Base-by-base conservation (phyloP, 2,329 filamentous ascomycete genomes). In the Aspergillus amoenus region DNA sequence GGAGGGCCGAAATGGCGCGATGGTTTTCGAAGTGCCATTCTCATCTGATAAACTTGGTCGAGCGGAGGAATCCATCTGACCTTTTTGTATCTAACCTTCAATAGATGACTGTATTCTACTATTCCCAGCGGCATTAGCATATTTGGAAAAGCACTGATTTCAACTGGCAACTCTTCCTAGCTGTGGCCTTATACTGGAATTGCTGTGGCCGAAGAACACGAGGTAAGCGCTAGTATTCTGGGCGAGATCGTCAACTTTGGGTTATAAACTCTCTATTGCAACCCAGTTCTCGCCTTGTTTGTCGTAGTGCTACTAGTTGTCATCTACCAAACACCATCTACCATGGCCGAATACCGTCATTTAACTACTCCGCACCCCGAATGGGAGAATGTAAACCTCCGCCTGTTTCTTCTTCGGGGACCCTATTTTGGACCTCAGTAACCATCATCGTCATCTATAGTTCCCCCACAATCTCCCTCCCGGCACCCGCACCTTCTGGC, bases 11-110 rank as follows among this genome's bases (percentile, higher is more conserved):
- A 97, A 96, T 70, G 90, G 91, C 6, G 90, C 89, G n/a, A 84
- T 94, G 22, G 83, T 97, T 9, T 95, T 96, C 70, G 92, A 96
- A 71, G 84, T 97, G 34, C 84, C 89, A 0, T 75, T 78, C 46
- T 60, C 62, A 49, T 64, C 70, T 37, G 46, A 52, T 39, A 56
- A 60, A n/a, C 46, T 39, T 34, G 48, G 52, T 34, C 46, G 24
- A 47, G n/a, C 34, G 37, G 17, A 43, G 48, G 48, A 52, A 21
- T 22, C 41, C 15, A 12, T 52, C 32, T 42, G 48, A 52, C 41
- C 17, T 37, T 40, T 27, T 40, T 60, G 58, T 60, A 56, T 48
- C 41, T 52, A 57, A 45, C 43, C n/a, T 27, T 40, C 32, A 22
- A 53, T 56, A 37, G 41, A 50, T 46, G 22, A 50, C 48, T 53